phyloP scores from a whole-genome alignment of 2,329 filamentous ascomycete species.

The Penicillium hordei region DNA sequence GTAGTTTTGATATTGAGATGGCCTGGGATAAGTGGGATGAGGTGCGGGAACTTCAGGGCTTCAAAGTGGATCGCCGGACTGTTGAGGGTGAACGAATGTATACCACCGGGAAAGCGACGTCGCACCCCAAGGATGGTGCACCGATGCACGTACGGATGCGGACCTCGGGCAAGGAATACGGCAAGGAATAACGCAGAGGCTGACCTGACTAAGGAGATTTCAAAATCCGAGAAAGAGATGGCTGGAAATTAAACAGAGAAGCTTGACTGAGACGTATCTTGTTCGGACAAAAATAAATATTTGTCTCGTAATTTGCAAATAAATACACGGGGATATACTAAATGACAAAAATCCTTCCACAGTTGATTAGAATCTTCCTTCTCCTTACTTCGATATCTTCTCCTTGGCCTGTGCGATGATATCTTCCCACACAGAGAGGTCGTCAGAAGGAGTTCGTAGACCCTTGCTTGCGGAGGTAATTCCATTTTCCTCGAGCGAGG shows the following conservation, averaged over 20 bases:
- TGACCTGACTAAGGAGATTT: background rate
- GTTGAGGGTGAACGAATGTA: background rate
- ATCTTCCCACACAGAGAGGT: conserved; percentile 40
- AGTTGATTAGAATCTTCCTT: background rate
- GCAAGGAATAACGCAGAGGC: background rate
- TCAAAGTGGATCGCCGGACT: background rate
- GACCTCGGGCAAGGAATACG: background rate
- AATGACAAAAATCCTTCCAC: background rate
- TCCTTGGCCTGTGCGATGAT: conserved; percentile 31
- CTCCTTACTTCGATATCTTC: background rate
- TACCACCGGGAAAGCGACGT: background rate
- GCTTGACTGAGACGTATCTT: background rate
- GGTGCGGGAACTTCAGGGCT: background rate
- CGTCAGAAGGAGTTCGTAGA: conserved; percentile 30
- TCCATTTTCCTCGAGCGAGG: conserved; percentile 4
- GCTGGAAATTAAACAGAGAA: background rate
- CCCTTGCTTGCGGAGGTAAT: conserved; percentile 19
- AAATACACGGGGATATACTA: background rate
- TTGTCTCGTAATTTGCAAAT: background rate
- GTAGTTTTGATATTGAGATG: background rate
- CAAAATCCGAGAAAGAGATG: background rate
- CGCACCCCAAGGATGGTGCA: background rate
- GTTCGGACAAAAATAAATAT: background rate
- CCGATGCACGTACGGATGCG: background rate
- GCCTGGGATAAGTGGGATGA: background rate